phyloP scores from a whole-genome alignment of 768 basidiomycete species.

The Pisolithus marmoratus region DNA sequence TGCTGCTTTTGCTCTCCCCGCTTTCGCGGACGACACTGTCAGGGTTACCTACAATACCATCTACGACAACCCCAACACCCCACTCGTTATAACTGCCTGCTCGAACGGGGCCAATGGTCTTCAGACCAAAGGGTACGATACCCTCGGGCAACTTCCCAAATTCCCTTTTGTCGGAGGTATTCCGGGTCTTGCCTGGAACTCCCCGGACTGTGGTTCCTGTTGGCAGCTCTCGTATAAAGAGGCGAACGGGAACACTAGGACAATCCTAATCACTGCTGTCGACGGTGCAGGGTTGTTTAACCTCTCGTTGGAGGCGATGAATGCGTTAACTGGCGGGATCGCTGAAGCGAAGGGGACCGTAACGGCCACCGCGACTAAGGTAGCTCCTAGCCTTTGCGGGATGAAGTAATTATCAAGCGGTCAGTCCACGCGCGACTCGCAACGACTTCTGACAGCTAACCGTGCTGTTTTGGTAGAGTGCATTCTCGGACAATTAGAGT shows the following conservation, averaged over 20 bases:
- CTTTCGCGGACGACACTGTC: conserved; percentile 26
- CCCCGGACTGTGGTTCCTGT: conserved; percentile 52
- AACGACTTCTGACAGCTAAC: too few relatives aligned
- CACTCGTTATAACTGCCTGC: conserved; percentile 29
- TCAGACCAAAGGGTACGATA: conserved; percentile 25
- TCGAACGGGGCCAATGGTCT: conserved; percentile 31
- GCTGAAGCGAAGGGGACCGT: conserved; percentile 42
- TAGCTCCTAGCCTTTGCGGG: conserved; percentile 37
- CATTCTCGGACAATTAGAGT: too few relatives aligned
- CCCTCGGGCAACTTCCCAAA: conserved; percentile 27
- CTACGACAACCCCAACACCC: conserved; percentile 25
- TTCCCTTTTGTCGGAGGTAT: conserved; percentile 30
- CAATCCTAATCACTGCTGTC: conserved; percentile 45
- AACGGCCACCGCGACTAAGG: conserved; percentile 37
- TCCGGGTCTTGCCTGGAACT: conserved; percentile 34
- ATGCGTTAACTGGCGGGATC: conserved; percentile 33
- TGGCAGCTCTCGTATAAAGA: conserved; percentile 49
- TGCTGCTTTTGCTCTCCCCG: conserved; percentile 13
- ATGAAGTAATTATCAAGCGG: too few relatives aligned
- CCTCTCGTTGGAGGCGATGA: conserved; percentile 30
- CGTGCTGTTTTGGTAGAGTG: too few relatives aligned
- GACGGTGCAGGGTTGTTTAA: conserved; percentile 43
- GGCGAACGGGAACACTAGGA: conserved; percentile 25
- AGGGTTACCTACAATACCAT: conserved; percentile 33
- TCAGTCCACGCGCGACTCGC: too few relatives aligned